Evolutionary conservation across 1,139 yeast genomes (phyloP), one percentile per base, ranked within the genome.

Genomic region (Debaryomyces robertsiae): DNA sequence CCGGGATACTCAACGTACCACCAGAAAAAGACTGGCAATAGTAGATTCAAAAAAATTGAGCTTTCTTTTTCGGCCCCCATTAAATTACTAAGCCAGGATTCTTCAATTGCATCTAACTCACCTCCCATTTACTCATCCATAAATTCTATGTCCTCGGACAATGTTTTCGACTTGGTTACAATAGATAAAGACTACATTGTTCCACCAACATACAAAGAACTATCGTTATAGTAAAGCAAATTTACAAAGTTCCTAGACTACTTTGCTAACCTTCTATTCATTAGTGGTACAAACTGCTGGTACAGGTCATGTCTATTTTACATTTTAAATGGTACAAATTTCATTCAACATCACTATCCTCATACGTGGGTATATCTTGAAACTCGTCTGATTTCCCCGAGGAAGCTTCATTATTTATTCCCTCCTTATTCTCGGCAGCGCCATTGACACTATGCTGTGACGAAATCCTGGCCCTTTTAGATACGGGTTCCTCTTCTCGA

Each of bases 331-430:
- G 27, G 17, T 30, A 17, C 15, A 27, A 22, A 11, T 22, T 19
- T 37, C 45, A 55, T 38, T 67, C 65, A 16, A 60, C 65, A 42
- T 69, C 75, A 46, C 74, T 69, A 46, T 69, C 75, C 54, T 69
- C 75, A 45, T 69, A 69, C 39, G 70, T 63, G 3, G 75, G 75
- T 24, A 69, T 57, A 33, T 67, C 74, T 14, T 63, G 62, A 41
- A 61, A 53, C 19, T 52, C 73, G 11, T 63, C 63, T 40, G 61
- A 52, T 17, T 53, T 43, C n/a, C 47, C 48, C 24, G 44, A 53
- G 29, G 48, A 41, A 32, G 40, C 36, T 36, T 41, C 38, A 16
- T 46, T 48, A 25, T 46, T 40, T 25, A 36, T 43, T 30, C 38
- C 32, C 39, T 46, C 30, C 19, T 33, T 4, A 44, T 45, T 9